Conservation (phyloP, 345 rosid species). For the Passiflora organensis region DNA sequence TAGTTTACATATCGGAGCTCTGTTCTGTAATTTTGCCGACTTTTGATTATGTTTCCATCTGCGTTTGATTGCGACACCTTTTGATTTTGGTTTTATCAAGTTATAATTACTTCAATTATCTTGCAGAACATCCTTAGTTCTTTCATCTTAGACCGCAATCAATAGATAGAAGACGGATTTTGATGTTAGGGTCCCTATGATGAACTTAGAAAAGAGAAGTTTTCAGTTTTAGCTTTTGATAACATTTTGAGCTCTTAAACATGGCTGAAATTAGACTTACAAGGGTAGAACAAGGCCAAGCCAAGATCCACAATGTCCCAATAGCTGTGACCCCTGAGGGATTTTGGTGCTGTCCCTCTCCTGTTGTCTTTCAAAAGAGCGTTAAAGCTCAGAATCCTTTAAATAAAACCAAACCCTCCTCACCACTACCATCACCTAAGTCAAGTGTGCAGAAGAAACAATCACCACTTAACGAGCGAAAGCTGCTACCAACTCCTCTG, state of each 20-base stretch:
- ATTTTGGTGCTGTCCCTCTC: constrained; percentile 99
- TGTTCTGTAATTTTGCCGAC: constrained; percentile 1
- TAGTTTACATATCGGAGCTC: neutral
- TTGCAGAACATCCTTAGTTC: too few species aligned
- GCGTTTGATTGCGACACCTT: neutral
- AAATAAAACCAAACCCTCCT: constrained; percentile 60
- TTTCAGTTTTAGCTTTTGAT: constrained; percentile 18
- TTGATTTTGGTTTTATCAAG: neutral
- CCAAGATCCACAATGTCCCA: constrained; percentile 84
- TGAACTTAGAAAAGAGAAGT: neutral
- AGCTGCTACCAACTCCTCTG: constrained; percentile 42
- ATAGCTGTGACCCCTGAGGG: constrained; percentile 98
- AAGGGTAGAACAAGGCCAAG: constrained; percentile 69
- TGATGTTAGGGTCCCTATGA: neutral
- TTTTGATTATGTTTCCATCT: neutral
- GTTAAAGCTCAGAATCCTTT: constrained; percentile 55
- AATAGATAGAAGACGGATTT: neutral
- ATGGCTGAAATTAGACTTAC: constrained; percentile 87
- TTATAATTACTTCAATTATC: neutral
- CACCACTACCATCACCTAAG: constrained; percentile 51
- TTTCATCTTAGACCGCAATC: neutral
- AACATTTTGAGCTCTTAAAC: constrained; percentile 27
- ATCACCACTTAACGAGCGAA: constrained; percentile 42
- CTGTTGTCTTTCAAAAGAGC: constrained; percentile 85
- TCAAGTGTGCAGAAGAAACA: constrained; percentile 45